These are phyloP conservation scores for Geotrichum fermentans DNA, from an alignment of 1,139 yeast species.

Conservation along the genomic window DNA sequence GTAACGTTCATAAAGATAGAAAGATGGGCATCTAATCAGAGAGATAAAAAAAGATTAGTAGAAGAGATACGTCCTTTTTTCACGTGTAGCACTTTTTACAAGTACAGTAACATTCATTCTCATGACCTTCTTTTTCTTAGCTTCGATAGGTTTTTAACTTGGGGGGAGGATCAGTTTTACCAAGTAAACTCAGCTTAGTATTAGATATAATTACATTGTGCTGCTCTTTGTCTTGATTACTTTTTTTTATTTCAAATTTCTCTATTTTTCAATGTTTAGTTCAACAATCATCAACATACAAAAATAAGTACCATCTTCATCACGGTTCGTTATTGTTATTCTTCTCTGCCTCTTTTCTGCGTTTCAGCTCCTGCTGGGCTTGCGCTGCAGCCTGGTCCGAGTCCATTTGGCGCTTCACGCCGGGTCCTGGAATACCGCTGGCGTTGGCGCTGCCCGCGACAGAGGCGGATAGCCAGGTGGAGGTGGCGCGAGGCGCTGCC, in stretches of 20 bases:
- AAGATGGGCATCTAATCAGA: no score
- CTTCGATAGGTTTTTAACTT: no score
- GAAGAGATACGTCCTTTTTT: no score
- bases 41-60: no score
- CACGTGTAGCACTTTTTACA: no score
- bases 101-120: no score
- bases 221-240: no score
- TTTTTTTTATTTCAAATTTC: background rate
- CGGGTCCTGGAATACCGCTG: slow-evolving; percentile 16
- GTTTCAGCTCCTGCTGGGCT: slow-evolving; percentile 5
- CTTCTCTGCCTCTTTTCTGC: slow-evolving; percentile 1
- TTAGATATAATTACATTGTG: no score
- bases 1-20: no score
- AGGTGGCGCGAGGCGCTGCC: background rate
- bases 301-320: background rate
- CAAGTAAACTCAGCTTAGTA: no score
- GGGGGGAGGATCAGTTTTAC: no score
- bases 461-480: background rate
- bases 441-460: background rate
- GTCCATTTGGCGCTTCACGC: slow-evolving; percentile 7
- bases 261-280: background rate
- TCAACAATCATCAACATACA: background rate
- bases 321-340: background rate
- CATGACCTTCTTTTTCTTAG: no score
- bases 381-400: slow-evolving; percentile 1